phyloP scores from a whole-genome alignment of 768 basidiomycete species.

The Leccinellum luteum region DNA sequence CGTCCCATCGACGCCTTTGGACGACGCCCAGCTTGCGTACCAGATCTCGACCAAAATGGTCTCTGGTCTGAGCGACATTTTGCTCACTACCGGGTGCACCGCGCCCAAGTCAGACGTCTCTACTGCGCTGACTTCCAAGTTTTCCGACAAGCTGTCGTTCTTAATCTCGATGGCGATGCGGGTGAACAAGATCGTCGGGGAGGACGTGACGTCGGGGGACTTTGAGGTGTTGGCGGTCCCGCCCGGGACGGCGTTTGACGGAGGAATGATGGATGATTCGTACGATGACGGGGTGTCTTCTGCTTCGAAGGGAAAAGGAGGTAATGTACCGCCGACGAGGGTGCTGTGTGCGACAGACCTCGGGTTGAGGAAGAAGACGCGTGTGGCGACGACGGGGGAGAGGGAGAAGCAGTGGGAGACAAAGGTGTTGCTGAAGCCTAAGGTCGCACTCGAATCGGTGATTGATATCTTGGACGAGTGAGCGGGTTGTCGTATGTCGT shows the following conservation, averaged over 20 bases:
- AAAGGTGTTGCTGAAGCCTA: constrained; percentile 36
- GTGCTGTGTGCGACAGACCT: constrained; percentile 39
- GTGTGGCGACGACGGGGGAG: constrained; percentile 23
- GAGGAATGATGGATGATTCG: constrained; percentile 29
- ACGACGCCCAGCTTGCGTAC: constrained; percentile 22
- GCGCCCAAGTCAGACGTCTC: constrained; percentile 29
- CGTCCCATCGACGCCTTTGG: constrained; percentile 23
- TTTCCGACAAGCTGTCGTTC: constrained; percentile 40
- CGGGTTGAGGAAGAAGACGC: constrained; percentile 34
- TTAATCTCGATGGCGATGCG: constrained; percentile 46
- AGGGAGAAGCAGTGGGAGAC: constrained; percentile 30
- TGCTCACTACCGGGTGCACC: constrained; percentile 28
- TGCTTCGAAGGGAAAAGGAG: constrained; percentile 1
- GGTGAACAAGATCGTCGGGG: constrained; percentile 40
- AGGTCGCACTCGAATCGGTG: constrained; percentile 38
- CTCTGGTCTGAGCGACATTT: constrained; percentile 28
- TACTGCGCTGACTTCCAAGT: constrained; percentile 40
- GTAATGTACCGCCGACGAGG: constrained; percentile 1
- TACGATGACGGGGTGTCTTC: constrained; percentile 27
- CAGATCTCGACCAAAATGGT: constrained; percentile 25
- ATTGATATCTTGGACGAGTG: constrained; percentile 34
- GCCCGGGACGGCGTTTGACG: constrained; percentile 27
- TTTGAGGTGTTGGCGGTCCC: constrained; percentile 29
- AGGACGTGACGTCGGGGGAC: constrained; percentile 32
- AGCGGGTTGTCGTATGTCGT: too few relatives aligned